These are phyloP conservation scores for Collariella sp. DNA, from an alignment of 495 filamentous ascomycete species.

Conservation along the genomic window DNA sequence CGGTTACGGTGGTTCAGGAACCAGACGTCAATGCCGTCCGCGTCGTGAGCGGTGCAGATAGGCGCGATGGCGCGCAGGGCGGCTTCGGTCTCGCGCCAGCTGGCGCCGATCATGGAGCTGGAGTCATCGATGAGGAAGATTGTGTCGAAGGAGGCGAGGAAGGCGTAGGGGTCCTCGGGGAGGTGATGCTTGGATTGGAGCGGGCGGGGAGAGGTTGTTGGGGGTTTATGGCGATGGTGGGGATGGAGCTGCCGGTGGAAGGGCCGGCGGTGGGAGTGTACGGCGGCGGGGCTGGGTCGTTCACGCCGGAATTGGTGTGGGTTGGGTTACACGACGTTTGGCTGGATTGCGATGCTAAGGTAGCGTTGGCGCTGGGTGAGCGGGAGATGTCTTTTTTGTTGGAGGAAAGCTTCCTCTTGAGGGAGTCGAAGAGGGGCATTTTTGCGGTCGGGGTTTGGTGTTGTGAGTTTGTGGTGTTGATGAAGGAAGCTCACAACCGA, in stretches of 20 bases:
- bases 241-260: conserved; percentile 8
- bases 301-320: conserved; percentile 1
- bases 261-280: conserved; percentile 12
- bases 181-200: conserved; percentile 19
- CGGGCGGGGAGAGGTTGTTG: conserved; percentile 9
- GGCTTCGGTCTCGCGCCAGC: conserved; percentile 66
- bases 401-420: conserved; percentile 17
- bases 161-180: conserved; percentile 64
- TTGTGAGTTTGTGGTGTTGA: too few relatives aligned
- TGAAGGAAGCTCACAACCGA: too few relatives aligned
- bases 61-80: conserved; percentile 73
- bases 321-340: neutral
- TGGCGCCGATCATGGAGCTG: conserved; percentile 68
- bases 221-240: conserved; percentile 12
- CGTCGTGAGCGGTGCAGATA: conserved; percentile 74
- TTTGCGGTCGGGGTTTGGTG: too few relatives aligned
- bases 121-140: conserved; percentile 92
- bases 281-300: conserved; percentile 7
- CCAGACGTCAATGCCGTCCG: conserved; percentile 88
- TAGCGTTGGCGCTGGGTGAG: conserved; percentile 9
- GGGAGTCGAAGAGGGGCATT: conserved; percentile 12
- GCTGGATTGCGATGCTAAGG: neutral
- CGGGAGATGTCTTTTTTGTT: conserved; percentile 4
- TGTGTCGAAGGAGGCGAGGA: conserved; percentile 83
- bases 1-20: conserved; percentile 63